Conservation (phyloP, 495 filamentous ascomycete genomes). For the Hypoxylon crocopeplum region DNA sequence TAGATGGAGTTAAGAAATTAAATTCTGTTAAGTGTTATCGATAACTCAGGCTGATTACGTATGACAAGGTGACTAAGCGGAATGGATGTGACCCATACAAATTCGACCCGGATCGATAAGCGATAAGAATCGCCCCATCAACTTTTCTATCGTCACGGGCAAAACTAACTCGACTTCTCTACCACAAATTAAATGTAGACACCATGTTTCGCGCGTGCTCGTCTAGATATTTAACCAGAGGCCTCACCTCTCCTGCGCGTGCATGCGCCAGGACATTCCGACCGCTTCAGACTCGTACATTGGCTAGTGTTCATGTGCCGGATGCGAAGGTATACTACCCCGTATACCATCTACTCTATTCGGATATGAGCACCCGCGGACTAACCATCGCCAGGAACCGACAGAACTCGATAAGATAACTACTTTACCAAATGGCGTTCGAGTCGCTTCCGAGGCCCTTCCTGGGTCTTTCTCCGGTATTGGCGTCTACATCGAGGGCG, state of each 20-base stretch:
- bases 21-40: too few species aligned
- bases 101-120: too few species aligned
- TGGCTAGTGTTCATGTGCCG: constrained; percentile 38
- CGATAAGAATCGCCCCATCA: background rate
- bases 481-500: constrained; percentile 95
- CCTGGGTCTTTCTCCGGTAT: constrained; percentile 95
- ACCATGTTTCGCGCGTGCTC: constrained; percentile 41
- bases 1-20: too few species aligned
- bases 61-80: too few species aligned
- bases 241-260: constrained; percentile 32
- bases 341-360: background rate
- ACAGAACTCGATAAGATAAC: constrained; percentile 88
- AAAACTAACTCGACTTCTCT: background rate
- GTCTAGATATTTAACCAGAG: constrained; percentile 31
- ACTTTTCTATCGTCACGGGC: constrained; percentile 2
- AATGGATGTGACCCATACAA: too few species aligned
- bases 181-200: constrained; percentile 17
- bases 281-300: constrained; percentile 27
- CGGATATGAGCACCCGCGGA: background rate
- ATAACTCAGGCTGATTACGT: too few species aligned
- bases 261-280: constrained; percentile 19
- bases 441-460: constrained; percentile 93
- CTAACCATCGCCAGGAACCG: constrained; percentile 70
- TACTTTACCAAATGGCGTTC: constrained; percentile 88
- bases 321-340: constrained; percentile 37